Conservation (phyloP, 495 filamentous ascomycete species). For the Neurospora sp. region DNA sequence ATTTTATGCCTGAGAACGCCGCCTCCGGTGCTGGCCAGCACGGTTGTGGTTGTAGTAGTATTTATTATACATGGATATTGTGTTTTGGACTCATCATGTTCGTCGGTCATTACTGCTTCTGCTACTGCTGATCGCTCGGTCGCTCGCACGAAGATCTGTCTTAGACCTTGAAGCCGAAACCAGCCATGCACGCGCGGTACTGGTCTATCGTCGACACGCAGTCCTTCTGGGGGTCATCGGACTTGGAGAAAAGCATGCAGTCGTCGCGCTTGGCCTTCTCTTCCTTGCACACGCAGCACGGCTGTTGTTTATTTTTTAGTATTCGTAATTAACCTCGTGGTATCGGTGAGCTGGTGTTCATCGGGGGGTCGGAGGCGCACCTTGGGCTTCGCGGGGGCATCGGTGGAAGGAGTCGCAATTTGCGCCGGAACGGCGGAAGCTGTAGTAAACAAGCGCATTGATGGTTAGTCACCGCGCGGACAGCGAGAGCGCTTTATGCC, state of each 20-base stretch:
- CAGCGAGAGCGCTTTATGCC: neutral
- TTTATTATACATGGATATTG: neutral
- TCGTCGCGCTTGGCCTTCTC: slow-evolving; percentile 91
- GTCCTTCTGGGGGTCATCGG: slow-evolving; percentile 64
- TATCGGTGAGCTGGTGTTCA: neutral
- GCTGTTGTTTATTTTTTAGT: slow-evolving; percentile 39
- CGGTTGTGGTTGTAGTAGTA: neutral
- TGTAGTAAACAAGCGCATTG: slow-evolving; percentile 2
- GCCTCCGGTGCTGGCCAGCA: neutral
- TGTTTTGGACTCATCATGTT: neutral
- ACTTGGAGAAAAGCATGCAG: slow-evolving; percentile 93
- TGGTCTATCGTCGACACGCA: slow-evolving; percentile 72
- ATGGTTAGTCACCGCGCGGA: neutral
- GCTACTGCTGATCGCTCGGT: neutral
- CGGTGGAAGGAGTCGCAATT: slow-evolving; percentile 10
- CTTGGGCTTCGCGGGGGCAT: slow-evolving; percentile 35
- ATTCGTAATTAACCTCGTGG: neutral
- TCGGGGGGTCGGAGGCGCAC: slow-evolving; percentile 14
- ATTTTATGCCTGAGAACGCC: neutral
- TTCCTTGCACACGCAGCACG: slow-evolving; percentile 93
- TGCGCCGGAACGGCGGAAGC: slow-evolving; percentile 19
- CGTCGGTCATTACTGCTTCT: neutral
- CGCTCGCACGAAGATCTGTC: neutral
- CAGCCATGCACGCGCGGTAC: slow-evolving; percentile 87
- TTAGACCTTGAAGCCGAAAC: slow-evolving; percentile 79